A percentile compares a stretch with the other conserved stretches of the same genome.
phyloP scores from a whole-genome alignment of 257 asterid species.

The Solanum chmielewskii region DNA sequence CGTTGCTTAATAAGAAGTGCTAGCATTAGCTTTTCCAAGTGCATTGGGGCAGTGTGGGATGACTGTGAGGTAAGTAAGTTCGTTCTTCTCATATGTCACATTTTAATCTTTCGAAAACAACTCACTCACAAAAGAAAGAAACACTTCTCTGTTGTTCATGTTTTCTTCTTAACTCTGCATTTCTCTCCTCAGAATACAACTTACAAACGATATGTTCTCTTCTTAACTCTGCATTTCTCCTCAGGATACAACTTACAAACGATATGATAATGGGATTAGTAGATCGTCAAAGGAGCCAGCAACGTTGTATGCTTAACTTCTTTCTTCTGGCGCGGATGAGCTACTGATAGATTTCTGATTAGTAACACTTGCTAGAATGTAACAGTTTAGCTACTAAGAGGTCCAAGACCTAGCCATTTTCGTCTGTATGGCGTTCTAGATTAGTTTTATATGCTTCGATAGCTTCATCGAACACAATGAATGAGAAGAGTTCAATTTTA shows the following conservation, averaged over 20 bases:
- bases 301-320: conserved; percentile 13
- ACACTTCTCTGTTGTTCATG: background rate
- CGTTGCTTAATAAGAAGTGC: conserved; percentile 71
- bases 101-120: background rate
- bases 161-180: background rate
- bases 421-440: background rate
- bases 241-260: conserved; percentile 26
- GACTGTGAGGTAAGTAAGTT: conserved; percentile 59
- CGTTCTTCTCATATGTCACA: background rate
- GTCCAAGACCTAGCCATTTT: background rate
- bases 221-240: background rate
- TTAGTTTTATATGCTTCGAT: background rate
- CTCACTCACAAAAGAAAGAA: background rate
- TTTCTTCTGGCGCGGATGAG: background rate
- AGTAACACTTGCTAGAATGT: background rate
- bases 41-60: conserved; percentile 48
- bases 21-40: conserved; percentile 75
- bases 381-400: background rate
- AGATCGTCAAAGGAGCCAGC: conserved; percentile 19
- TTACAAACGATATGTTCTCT: too few species aligned
- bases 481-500: background rate
- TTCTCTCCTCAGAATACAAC: too few species aligned
- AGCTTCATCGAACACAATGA: background rate
- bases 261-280: conserved; percentile 11
- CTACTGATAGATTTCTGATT: background rate